A percentile compares a stretch with the other conserved stretches of the same genome.
Evolutionary conservation across 306 rosid species (phyloP).

Genomic region (Castanopsis chinensis): DNA sequence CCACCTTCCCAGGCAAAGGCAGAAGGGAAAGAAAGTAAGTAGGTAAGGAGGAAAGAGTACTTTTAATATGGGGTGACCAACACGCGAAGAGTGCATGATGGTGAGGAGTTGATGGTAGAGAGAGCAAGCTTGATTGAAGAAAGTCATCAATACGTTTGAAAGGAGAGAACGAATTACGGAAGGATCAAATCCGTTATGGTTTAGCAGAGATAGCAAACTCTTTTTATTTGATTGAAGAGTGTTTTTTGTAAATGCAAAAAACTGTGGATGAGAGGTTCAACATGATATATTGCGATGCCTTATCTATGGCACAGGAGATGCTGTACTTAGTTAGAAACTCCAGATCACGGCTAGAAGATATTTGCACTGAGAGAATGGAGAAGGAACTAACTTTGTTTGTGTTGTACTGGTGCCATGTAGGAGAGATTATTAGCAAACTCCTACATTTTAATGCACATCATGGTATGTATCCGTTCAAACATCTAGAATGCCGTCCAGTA

Average conservation of each 20-base stretch:
- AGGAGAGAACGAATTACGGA: slow-evolving; percentile 57
- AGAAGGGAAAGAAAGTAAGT: too few relatives aligned
- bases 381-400: slow-evolving; percentile 51
- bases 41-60: too few relatives aligned
- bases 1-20: too few relatives aligned
- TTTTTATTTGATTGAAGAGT: slow-evolving; percentile 53
- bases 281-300: slow-evolving; percentile 44
- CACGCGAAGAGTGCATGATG: neutral
- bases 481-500: slow-evolving; percentile 21
- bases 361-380: slow-evolving; percentile 42
- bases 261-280: slow-evolving; percentile 54
- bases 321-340: slow-evolving; percentile 35
- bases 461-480: slow-evolving; percentile 20
- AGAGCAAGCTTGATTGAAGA: slow-evolving; percentile 57
- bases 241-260: slow-evolving; percentile 56
- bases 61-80: too few relatives aligned
- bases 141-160: slow-evolving; percentile 43
- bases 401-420: slow-evolving; percentile 46
- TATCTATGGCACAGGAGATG: slow-evolving; percentile 47
- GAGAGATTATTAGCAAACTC: slow-evolving; percentile 32
- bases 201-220: slow-evolving; percentile 56
- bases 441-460: slow-evolving; percentile 24
- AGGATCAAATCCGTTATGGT: slow-evolving; percentile 46
- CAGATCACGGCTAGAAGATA: slow-evolving; percentile 58
- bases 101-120: slow-evolving; percentile 63